Base-by-base conservation (phyloP, 257 asterid species). In the Solanum pennellii region DNA sequence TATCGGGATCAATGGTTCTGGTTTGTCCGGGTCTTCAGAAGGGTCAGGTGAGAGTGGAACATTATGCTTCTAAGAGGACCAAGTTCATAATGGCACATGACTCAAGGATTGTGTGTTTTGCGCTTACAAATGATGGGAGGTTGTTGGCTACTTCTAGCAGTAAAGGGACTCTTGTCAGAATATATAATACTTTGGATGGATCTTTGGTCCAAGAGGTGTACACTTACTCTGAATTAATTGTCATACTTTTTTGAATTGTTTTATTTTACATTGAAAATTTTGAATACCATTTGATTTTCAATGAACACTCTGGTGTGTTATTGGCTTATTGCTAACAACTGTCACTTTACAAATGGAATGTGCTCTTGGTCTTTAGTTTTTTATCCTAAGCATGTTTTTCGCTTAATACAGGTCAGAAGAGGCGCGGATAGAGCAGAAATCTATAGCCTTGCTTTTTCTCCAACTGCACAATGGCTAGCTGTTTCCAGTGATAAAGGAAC, bases 341-440 rank as follows among this genome's bases (percentile, higher is more conserved):
- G 69, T 29, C 69, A 49, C 69, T 82, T 10, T 0, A 41, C 21
- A 47, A 82, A 29, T 49, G 85, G 85, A 31, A 18, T 47, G 11
- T 47, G 12, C 33, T 13, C 85, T 49, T 29, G 13, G 20, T 47
- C 35, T 85, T 69, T 56, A 56, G 65, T 18, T 18, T 18, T 56
- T 31, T 1, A 16, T 42, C 15, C 14, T 45, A 42, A 27, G 29
- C 42, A 27, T 71, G 25, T 52, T 31, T 7, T 52, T 7, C 3
- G 42, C 91, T 12, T 83, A 87, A 88, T 89, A 91, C 95, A 97
- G 99, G 95, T 97, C 65, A 93, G 99, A 86, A 93, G 98, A 90
- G 99, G 99, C 18, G 96, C 98, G n/a, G 99, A 95, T 90, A 93
- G 99, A 89, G 99, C 99, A 37, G 98, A 97, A 90, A 97, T 95